Base-by-base conservation (phyloP, 1,139 yeast species). In the Saccharomyces hybrid region DNA sequence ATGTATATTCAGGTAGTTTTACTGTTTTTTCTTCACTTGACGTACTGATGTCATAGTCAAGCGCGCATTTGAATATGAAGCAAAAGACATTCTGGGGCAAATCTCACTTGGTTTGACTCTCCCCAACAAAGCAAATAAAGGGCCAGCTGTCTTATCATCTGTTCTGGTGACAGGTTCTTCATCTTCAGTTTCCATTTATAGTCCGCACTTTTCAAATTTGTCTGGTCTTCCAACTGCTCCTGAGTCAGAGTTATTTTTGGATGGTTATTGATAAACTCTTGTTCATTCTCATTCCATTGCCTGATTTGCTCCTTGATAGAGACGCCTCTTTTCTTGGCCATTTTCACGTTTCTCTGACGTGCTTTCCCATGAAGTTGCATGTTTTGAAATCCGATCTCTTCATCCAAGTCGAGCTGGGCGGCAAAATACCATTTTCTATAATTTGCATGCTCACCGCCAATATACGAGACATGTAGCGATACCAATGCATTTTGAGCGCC, bases 41-140 rank as follows among this genome's bases (percentile, higher is more conserved):
- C 2, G 57, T 56, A 19, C 41, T 31, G 41, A 51, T 28, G 66
- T 82, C 86, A 61, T 79, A 79, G 64, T 88, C 96, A 54, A 80
- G 77, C 47, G 93, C 86, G 61, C 95, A 84, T 63, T 88, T 86
- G 71, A 80, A 87, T 19, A 89, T 79, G 63, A 88, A 89, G 56
- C 93, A 87, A 19, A 19, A 89, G 67, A 64, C 95, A 87, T 64
- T 89, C 97, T 0, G 97, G 96, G 78, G 88, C 81, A 63, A 86
- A 88, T 54, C 96, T 73, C 2, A 87, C 69, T 63, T 87, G 91
- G 64, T 86, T 88, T 0, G 96, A 90, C 68, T 89, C 97, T 0
- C 96, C 95, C 97, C 97, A 89, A 61, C 88, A 81, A 57, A 88
- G 71, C 21, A 89, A 74, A 62, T 84, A 89, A 9, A 89, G 69